Percentiles rank a stretch among this genome's conserved stretches.
These are phyloP conservation scores for Rhodotorula graminis DNA, from an alignment of 768 basidiomycete species.

Conservation along the genomic window DNA sequence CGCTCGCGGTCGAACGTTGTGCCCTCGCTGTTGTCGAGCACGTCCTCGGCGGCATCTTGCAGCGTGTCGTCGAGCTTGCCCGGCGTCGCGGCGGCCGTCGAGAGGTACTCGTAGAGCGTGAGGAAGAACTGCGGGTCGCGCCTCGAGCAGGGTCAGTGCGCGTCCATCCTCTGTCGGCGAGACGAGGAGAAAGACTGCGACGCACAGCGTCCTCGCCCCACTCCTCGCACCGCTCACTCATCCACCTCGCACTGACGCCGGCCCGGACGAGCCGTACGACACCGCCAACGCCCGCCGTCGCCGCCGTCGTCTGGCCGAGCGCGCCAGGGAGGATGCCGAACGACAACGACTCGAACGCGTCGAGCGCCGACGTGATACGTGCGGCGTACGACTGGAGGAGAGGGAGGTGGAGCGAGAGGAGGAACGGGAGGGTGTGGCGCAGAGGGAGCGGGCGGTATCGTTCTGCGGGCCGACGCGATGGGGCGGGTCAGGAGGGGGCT, in stretches of 20 bases:
- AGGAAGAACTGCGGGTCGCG: slow-evolving; percentile 68
- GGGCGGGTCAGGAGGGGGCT: background rate
- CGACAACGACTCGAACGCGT: slow-evolving; percentile 89
- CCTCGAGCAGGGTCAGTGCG: background rate
- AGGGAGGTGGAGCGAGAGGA: slow-evolving; percentile 78
- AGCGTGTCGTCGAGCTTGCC: slow-evolving; percentile 14
- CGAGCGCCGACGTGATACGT: slow-evolving; percentile 75
- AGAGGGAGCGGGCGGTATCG: slow-evolving; percentile 86
- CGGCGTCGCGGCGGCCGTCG: background rate
- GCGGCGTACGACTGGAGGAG: slow-evolving; percentile 69
- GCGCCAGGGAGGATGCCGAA: slow-evolving; percentile 87
- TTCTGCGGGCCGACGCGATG: slow-evolving; percentile 52
- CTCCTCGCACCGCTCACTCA: slow-evolving; percentile 61
- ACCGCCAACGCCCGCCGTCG: slow-evolving; percentile 76
- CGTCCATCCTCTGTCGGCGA: background rate
- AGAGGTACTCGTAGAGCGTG: slow-evolving; percentile 79
- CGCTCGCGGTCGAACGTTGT: slow-evolving; percentile 70
- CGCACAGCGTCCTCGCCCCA: slow-evolving; percentile 91
- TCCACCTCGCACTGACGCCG: slow-evolving; percentile 69
- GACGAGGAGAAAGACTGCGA: background rate
- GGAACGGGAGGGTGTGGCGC: slow-evolving; percentile 72
- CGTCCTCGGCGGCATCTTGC: slow-evolving; percentile 17
- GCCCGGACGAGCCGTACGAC: slow-evolving; percentile 80
- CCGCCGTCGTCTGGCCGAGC: slow-evolving; percentile 56
- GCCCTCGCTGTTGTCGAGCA: slow-evolving; percentile 27